Percentiles rank a stretch among this genome's conserved stretches.
Conservation (phyloP, 176 grass and related monocot species). For the Eleusine indica region DNA sequence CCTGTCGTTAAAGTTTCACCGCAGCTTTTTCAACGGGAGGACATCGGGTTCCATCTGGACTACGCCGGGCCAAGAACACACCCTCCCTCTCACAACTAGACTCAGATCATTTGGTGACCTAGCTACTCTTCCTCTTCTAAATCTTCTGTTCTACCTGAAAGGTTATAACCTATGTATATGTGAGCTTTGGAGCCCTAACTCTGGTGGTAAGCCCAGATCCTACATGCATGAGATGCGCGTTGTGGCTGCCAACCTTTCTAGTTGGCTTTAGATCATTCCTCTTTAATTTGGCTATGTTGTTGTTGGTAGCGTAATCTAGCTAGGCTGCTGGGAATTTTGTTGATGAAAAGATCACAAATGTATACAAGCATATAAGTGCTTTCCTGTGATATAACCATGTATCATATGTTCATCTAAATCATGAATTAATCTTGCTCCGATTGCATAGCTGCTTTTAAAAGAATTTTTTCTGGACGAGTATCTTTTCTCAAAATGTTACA, state of each 20-base stretch:
- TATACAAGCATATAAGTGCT: conserved; percentile 30
- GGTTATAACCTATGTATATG: conserved; percentile 22
- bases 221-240: background rate
- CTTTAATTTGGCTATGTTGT: background rate
- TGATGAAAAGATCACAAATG: conserved; percentile 15
- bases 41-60: conserved; percentile 69
- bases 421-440: background rate
- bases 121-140: background rate
- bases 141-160: conserved; percentile 4
- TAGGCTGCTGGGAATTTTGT: conserved; percentile 26
- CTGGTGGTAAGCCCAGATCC: background rate
- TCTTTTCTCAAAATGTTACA: background rate
- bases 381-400: conserved; percentile 20
- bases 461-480: background rate
- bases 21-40: conserved; percentile 18
- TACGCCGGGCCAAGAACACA: conserved; percentile 71
- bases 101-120: background rate
- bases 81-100: conserved; percentile 73
- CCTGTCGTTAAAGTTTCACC: conserved; percentile 24
- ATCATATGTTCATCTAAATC: conserved; percentile 27
- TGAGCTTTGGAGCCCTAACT: conserved; percentile 28
- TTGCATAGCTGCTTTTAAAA: background rate
- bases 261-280: background rate
- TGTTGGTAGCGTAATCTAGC: background rate
- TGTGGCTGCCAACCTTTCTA: conserved; percentile 19